Evolutionary conservation across 768 basidiomycete species (phyloP).

Genomic region (Xerocomus potaroensis): DNA sequence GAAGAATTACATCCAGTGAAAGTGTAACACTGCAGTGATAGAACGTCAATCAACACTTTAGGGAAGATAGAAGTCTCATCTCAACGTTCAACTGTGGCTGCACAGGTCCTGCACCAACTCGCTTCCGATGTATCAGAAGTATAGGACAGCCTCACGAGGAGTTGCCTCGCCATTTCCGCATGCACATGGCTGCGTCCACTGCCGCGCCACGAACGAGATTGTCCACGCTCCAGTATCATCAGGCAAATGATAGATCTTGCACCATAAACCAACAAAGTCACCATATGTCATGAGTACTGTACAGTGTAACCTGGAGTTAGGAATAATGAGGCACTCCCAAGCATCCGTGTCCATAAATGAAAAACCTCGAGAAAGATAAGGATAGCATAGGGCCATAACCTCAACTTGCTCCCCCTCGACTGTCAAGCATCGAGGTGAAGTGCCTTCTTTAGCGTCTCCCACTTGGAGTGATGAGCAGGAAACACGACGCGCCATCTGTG

Average conservation of each 20-base stretch:
- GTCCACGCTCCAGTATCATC: no score
- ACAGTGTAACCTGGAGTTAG: constrained; percentile 19
- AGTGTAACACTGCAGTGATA: not conserved
- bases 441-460: constrained; percentile 28
- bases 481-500: constrained; percentile 32
- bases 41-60: not conserved
- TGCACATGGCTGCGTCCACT: constrained; percentile 8
- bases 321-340: constrained; percentile 6
- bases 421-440: constrained; percentile 26
- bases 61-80: constrained; percentile 11
- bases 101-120: constrained; percentile 2
- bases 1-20: not conserved
- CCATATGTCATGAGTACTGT: constrained; percentile 25
- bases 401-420: constrained; percentile 3
- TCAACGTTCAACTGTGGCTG: not conserved
- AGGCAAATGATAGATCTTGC: not conserved
- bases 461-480: constrained; percentile 28
- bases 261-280: constrained; percentile 3
- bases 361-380: constrained; percentile 14
- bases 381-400: constrained; percentile 20
- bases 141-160: constrained; percentile 3
- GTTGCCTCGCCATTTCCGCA: constrained; percentile 15
- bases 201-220: not conserved
- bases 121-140: constrained; percentile 14
- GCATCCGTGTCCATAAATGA: constrained; percentile 16